Percentiles rank a stretch among this genome's conserved stretches.
Evolutionary conservation across 2,329 filamentous ascomycete genomes (phyloP).

Genomic region (Huntiella moniliformis): DNA sequence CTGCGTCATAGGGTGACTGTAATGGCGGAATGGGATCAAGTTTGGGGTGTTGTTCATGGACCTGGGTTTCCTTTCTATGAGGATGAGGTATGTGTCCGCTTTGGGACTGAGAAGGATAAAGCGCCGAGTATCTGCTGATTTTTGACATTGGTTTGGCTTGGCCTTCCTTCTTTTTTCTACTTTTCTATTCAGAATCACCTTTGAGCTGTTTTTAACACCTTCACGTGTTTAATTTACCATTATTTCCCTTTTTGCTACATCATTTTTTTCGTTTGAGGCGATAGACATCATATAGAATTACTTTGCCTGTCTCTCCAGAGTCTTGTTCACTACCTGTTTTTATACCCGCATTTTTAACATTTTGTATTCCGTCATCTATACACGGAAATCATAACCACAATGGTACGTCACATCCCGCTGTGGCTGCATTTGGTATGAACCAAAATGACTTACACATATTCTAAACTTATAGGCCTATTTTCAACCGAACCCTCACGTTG

Average conservation of each 20-base stretch:
- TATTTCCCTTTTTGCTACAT: neutral
- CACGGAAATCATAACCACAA: slow-evolving; percentile 5
- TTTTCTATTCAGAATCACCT: neutral
- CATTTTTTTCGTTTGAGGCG: slow-evolving; percentile 2
- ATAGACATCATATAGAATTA: neutral
- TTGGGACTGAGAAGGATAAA: too few relatives aligned
- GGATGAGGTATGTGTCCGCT: too few relatives aligned
- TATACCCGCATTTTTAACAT: slow-evolving; percentile 4
- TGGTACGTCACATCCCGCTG: slow-evolving; percentile 2
- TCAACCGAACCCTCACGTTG: slow-evolving; percentile 33
- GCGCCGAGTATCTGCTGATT: too few relatives aligned
- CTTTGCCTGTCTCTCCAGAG: slow-evolving; percentile 3
- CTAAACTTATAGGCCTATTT: slow-evolving; percentile 9
- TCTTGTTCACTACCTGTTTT: slow-evolving; percentile 6
- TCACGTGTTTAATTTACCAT: neutral
- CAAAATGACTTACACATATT: neutral
- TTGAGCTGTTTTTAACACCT: neutral
- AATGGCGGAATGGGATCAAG: too few relatives aligned
- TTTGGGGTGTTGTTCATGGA: too few relatives aligned
- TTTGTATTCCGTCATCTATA: slow-evolving; percentile 1
- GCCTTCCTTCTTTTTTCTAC: neutral
- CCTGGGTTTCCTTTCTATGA: too few relatives aligned
- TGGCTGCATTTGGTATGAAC: neutral
- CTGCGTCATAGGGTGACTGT: too few relatives aligned
- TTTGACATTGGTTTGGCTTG: neutral